These are phyloP conservation scores for Trichoderma reesei DNA, from an alignment of 495 filamentous ascomycete genomes.

Conservation along the genomic window DNA sequence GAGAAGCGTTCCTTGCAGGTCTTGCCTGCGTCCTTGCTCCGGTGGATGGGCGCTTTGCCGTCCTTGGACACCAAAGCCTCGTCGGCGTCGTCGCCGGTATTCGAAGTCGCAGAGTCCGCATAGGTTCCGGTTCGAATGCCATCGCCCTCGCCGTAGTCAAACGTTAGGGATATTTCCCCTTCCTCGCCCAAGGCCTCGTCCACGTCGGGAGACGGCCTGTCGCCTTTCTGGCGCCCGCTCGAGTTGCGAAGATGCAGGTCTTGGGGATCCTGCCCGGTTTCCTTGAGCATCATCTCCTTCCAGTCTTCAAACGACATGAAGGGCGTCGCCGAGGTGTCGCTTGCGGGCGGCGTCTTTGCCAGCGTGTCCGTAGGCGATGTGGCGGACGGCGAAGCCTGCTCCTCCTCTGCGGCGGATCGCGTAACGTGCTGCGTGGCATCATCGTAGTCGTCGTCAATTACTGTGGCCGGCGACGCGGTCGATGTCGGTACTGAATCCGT, in stretches of 20 bases:
- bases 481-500: constrained; percentile 20
- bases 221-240: constrained; percentile 27
- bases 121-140: constrained; percentile 12
- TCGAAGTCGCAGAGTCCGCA: constrained; percentile 23
- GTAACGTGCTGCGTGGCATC: constrained; percentile 6
- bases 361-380: background rate
- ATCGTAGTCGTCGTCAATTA: constrained; percentile 5
- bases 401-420: background rate
- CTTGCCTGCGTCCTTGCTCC: constrained; percentile 85
- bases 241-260: constrained; percentile 48
- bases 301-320: constrained; percentile 98
- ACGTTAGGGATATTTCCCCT: constrained; percentile 82
- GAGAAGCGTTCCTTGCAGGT: constrained; percentile 89
- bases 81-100: constrained; percentile 27
- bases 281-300: constrained; percentile 88
- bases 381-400: background rate
- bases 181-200: constrained; percentile 64
- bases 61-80: constrained; percentile 36
- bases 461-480: constrained; percentile 13
- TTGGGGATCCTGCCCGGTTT: constrained; percentile 74
- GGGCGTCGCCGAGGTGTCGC: constrained; percentile 57
- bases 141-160: constrained; percentile 44
- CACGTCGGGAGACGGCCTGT: constrained; percentile 21
- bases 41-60: constrained; percentile 41
- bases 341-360: constrained; percentile 15